Evolutionary conservation across 768 basidiomycete genomes (phyloP).

Genomic region (Infundibulicybe gibba): DNA sequence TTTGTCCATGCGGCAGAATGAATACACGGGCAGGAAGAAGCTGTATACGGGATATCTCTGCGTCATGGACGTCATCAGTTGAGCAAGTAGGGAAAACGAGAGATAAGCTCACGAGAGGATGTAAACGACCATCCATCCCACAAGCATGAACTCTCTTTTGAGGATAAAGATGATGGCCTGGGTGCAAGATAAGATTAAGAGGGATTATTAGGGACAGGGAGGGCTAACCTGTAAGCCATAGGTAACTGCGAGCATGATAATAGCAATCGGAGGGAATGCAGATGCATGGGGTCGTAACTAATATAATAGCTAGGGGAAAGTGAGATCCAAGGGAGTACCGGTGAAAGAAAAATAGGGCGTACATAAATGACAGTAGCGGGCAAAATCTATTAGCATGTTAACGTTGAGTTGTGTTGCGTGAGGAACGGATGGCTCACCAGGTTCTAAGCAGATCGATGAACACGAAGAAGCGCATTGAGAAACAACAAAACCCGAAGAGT

Average conservation of each 20-base stretch:
- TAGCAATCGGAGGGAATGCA: conserved; percentile 80
- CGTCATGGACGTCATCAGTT: background rate
- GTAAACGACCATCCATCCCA: conserved; percentile 97
- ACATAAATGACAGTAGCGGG: conserved; percentile 92
- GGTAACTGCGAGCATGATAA: conserved; percentile 85
- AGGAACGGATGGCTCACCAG: conserved; percentile 48
- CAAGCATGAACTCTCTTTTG: conserved; percentile 96
- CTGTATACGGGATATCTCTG: conserved; percentile 87
- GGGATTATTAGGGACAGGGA: background rate
- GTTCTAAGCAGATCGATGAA: conserved; percentile 91
- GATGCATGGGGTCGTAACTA: conserved; percentile 66
- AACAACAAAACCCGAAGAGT: conserved; percentile 92
- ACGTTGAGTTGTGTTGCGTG: background rate
- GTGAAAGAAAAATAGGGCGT: conserved; percentile 25
- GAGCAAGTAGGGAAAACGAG: background rate
- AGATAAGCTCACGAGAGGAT: conserved; percentile 69
- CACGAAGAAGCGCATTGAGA: conserved; percentile 95
- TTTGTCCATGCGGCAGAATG: conserved; percentile 99
- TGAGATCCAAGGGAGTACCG: conserved; percentile 8
- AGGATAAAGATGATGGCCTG: conserved; percentile 91
- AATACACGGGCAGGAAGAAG: conserved; percentile 92
- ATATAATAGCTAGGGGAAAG: conserved; percentile 60
- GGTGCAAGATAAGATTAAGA: conserved; percentile 5
- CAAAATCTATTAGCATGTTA: conserved; percentile 50
- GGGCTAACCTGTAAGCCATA: conserved; percentile 84